Evolutionary conservation across 2,329 filamentous ascomycete genomes (phyloP).

Genomic region (Colletotrichum sp.): DNA sequence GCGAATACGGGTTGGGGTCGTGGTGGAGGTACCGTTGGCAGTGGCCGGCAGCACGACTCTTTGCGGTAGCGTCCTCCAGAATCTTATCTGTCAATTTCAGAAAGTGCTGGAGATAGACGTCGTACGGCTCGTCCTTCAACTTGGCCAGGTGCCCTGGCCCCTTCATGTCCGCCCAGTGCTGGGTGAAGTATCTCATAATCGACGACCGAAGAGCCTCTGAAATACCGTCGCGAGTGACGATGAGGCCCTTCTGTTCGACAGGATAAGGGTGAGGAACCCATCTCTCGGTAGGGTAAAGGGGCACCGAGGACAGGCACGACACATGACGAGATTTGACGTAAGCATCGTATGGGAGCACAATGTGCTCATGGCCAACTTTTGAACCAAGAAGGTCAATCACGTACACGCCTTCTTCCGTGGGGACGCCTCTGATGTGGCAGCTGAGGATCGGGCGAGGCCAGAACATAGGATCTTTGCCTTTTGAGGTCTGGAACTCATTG

Average conservation of each 20-base stretch:
- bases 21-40: slow-evolving; percentile 7
- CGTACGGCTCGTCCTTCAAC: neutral
- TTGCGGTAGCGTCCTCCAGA: neutral
- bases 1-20: slow-evolving; percentile 15
- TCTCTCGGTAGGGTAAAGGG: neutral
- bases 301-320: neutral
- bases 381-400: slow-evolving; percentile 14
- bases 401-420: neutral
- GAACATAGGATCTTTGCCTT: slow-evolving; percentile 22
- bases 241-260: neutral
- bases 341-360: neutral
- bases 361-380: neutral
- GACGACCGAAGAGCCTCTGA: neutral
- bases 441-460: slow-evolving; percentile 20
- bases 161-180: neutral
- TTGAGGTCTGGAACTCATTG: neutral
- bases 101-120: neutral
- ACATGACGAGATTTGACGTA: neutral
- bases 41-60: neutral
- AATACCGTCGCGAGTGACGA: neutral
- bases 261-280: neutral
- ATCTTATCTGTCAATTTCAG: neutral
- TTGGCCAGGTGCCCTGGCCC: neutral
- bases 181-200: neutral
- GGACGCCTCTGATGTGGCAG: neutral